Conservation (phyloP, 306 rosid genomes). For the Calophaca sinica region DNA sequence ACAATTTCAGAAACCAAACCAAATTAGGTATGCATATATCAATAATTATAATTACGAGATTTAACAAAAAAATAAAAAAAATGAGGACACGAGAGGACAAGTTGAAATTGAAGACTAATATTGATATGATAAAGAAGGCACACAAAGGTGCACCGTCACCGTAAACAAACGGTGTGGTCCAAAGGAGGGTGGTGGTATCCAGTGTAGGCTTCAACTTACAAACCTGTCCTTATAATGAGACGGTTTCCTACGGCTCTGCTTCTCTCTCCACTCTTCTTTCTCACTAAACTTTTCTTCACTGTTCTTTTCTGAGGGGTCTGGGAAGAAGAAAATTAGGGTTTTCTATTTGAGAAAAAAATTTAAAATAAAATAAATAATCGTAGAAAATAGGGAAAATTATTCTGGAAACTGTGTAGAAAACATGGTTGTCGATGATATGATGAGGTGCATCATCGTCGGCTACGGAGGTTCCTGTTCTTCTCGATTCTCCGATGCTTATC, state of each 20-base stretch:
- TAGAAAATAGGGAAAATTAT: slow-evolving; percentile 16
- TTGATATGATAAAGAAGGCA: slow-evolving; percentile 4
- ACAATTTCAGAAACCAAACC: too few relatives aligned
- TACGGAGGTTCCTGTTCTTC: slow-evolving; percentile 66
- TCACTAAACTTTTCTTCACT: slow-evolving; percentile 17
- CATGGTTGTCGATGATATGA: slow-evolving; percentile 75
- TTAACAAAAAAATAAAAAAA: too few relatives aligned
- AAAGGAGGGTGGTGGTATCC: slow-evolving; percentile 52
- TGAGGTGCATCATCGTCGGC: slow-evolving; percentile 64
- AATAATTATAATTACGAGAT: too few relatives aligned
- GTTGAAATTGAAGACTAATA: slow-evolving; percentile 9
- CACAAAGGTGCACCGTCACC: slow-evolving; percentile 52
- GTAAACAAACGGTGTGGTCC: slow-evolving; percentile 61
- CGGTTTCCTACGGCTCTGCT: slow-evolving; percentile 31
- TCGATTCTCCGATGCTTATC: slow-evolving; percentile 76
- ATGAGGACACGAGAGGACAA: too few relatives aligned
- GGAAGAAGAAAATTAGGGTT: slow-evolving; percentile 36
- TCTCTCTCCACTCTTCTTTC: slow-evolving; percentile 45
- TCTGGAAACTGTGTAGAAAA: slow-evolving; percentile 38
- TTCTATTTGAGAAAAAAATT: background rate
- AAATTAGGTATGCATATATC: too few relatives aligned
- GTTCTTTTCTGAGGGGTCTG: slow-evolving; percentile 7
- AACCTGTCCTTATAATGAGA: slow-evolving; percentile 55
- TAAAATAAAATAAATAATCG: background rate
- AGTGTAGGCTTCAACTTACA: slow-evolving; percentile 61